phyloP scores from a whole-genome alignment of 1,284 basidiomycete genomes.

The Gymnopus androsaceus region DNA sequence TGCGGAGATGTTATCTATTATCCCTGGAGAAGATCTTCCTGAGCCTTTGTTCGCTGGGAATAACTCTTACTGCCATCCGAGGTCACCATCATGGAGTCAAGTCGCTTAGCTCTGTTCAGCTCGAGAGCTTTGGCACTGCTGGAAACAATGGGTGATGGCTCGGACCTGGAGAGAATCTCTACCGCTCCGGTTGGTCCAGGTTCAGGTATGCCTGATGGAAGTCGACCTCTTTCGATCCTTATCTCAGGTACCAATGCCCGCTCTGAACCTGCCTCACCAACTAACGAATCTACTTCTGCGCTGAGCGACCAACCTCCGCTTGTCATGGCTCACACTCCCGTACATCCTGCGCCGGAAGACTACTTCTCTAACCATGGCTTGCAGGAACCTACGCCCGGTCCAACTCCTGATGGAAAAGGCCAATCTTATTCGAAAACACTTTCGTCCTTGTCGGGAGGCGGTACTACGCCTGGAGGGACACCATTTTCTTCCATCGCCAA shows the following conservation, averaged over 20 bases:
- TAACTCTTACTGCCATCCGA: no score
- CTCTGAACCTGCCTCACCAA: background rate
- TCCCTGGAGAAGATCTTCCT: background rate
- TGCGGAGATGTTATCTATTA: background rate
- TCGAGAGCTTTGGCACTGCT: background rate
- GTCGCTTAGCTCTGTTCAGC: background rate
- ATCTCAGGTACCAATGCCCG: background rate
- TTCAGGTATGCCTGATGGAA: background rate
- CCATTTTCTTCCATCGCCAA: conserved; percentile 6
- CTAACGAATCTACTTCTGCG: background rate
- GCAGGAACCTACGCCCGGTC: background rate
- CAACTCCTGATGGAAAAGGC: background rate
- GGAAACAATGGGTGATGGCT: background rate
- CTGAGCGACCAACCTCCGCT: background rate
- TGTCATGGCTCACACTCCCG: conserved; percentile 7
- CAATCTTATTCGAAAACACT: background rate
- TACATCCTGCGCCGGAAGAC: conserved; percentile 3
- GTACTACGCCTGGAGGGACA: background rate
- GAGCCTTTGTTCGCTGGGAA: background rate
- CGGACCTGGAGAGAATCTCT: background rate
- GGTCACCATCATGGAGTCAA: conserved; percentile 2
- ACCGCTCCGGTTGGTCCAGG: background rate
- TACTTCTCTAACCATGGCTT: conserved; percentile 8
- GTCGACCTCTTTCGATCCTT: background rate
- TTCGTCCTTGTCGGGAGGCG: background rate